Base-by-base conservation (phyloP, 768 basidiomycete genomes). In the Lenzites betulinus region DNA sequence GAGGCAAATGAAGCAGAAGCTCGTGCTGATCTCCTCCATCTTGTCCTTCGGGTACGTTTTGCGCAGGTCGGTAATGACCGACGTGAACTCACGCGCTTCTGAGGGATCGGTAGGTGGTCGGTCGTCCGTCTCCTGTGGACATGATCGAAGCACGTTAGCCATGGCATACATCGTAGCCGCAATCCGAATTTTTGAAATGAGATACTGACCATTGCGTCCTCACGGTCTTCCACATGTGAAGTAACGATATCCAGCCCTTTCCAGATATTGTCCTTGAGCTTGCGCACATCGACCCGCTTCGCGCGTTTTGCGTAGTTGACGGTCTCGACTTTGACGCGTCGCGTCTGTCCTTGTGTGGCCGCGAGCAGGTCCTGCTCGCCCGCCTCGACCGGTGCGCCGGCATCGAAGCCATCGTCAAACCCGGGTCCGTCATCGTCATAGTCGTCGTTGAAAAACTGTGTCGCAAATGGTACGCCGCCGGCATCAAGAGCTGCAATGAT, bases 191-290 rank as follows among this genome's bases (percentile, higher is more conserved):
- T 43, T 26, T 15, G 38, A 23, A 4, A 8, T 20, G 35, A 26
- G 5, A 13, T 33, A 33, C 66, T 51, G 15, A 69, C 70, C 71
- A 70, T 70, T 9, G 63, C 64, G 51, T 46, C 60, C 7, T 77
- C 77, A 7, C 77, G 77, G 7, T 77, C 77, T 39, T 77, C 76
- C 11, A 60, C 67, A 20, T 64, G 70, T n/a, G 73, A 64, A 42
- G 87, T 77, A 35, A 87, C 83, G 58, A 97, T 93, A 66, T 93
- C 89, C 46, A 98, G 73, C 1, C 91, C 91, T 71, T 84, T 92
- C 97, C 97, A 98, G 49, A 99, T 98, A 66, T 95, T 96, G 62
- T 98, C 96, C 78, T 99, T 99, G 63, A 99, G 77, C 75, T 90
- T 94, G 69, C 93, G 84, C 38, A 99, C 96, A 70, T 98, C 97